phyloP scores from a whole-genome alignment of 805 yeast species.

The Lachancea lanzarotensis region DNA sequence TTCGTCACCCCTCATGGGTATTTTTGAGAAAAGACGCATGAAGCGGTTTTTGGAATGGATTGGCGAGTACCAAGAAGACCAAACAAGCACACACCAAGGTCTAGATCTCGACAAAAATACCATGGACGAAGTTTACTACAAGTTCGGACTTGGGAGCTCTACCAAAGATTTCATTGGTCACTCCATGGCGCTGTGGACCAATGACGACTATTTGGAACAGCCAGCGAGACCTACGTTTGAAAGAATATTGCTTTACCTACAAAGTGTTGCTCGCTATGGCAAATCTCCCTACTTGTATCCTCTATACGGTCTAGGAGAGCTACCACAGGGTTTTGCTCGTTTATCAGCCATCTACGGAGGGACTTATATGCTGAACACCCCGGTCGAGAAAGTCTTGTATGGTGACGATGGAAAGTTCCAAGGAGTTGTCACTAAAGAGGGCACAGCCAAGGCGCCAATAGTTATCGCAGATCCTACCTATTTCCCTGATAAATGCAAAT shows the following conservation, averaged over 20 bases:
- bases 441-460: conserved; percentile 83
- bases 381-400: conserved; percentile 82
- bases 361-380: conserved; percentile 95
- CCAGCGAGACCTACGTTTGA: conserved; percentile 92
- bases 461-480: conserved; percentile 98
- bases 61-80: conserved; percentile 73
- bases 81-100: conserved; percentile 74
- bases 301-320: conserved; percentile 90
- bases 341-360: conserved; percentile 97
- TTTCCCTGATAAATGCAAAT: conserved; percentile 57
- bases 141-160: conserved; percentile 86
- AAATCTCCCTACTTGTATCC: conserved; percentile 96
- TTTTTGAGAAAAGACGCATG: conserved; percentile 94
- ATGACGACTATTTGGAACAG: conserved; percentile 78
- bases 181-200: conserved; percentile 96
- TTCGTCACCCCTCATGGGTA: conserved; percentile 86
- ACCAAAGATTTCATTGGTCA: conserved; percentile 97
- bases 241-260: conserved; percentile 76
- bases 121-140: conserved; percentile 83
- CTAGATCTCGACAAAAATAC: conserved; percentile 79
- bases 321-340: conserved; percentile 99
- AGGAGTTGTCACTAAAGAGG: conserved; percentile 90
- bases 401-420: conserved; percentile 61
- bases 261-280: conserved; percentile 90
- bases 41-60: conserved; percentile 86